Evolutionary conservation across 805 yeast genomes (phyloP).

Genomic region (Candida anglica): DNA sequence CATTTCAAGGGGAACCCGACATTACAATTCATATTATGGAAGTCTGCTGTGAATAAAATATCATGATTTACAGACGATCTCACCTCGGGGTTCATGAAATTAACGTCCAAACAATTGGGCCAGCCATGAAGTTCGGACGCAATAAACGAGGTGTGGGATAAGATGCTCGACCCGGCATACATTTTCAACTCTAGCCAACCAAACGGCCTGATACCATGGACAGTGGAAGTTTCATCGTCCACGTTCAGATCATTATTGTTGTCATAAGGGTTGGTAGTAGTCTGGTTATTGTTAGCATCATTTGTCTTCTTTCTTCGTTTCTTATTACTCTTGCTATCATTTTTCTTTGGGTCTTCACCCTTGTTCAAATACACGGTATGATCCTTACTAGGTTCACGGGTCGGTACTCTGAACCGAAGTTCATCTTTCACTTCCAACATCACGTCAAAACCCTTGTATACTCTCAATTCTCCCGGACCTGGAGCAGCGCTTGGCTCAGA

Average conservation of each 20-base stretch:
- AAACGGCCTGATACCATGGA: constrained; percentile 51
- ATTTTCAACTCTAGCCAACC: constrained; percentile 88
- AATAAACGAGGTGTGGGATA: constrained; percentile 45
- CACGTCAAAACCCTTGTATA: constrained; percentile 53
- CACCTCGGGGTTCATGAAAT: constrained; percentile 55
- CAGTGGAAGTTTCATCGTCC: constrained; percentile 1
- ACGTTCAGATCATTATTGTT: not conserved
- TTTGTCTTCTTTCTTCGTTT: constrained; percentile 5
- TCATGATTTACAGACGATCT: constrained; percentile 89
- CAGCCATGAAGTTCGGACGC: constrained; percentile 53
- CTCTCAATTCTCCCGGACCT: constrained; percentile 49
- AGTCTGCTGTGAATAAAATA: constrained; percentile 58
- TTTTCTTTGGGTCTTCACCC: constrained; percentile 16
- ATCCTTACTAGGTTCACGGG: constrained; percentile 82
- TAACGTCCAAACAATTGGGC: constrained; percentile 43
- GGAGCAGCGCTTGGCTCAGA: constrained; percentile 30
- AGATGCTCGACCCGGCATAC: constrained; percentile 47
- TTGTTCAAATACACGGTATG: constrained; percentile 6
- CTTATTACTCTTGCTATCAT: not conserved
- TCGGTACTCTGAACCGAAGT: constrained; percentile 68
- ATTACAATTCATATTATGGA: constrained; percentile 51
- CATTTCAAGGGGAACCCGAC: constrained; percentile 74
- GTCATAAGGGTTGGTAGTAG: constrained; percentile 5
- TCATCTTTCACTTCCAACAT: constrained; percentile 62
- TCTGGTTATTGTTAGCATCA: constrained; percentile 3